Base-by-base conservation (phyloP, 805 yeast genomes). In the Candida railenensis region DNA sequence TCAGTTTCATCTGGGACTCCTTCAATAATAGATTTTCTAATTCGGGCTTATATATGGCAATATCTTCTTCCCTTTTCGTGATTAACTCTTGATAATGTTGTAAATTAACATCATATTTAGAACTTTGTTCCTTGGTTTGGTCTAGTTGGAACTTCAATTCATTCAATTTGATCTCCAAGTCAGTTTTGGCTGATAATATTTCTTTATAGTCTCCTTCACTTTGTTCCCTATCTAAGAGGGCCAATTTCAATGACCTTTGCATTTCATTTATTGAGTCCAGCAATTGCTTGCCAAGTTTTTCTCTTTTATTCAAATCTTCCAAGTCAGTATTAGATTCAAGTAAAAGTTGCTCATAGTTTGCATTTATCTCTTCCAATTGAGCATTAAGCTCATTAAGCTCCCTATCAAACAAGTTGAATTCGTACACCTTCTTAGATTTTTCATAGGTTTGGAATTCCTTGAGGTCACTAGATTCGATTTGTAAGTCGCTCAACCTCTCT, bases 381-480 rank as follows among this genome's bases (percentile, higher is more conserved):
- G 75, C 74, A 22, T 77, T 79, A 21, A 89, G 67, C 36, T 81
- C 84, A 39, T 71, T 74, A 45, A 87, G 65, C 62, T 94, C 98
- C 43, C 92, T 76, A 58, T 87, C 94, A 57, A 82, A 82, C 8
- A 91, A 65, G 30, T 85, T 81, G 63, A 80, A 90, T 54, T 91
- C 96, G 15, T 81, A 74, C 28, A 83, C 77, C 58, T 89, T 86
- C 52, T 86, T 81, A 47, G 78, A 75, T 48, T 78, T 81, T 53
- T 87, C 94, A 22, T 83, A 69, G 18, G 69, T 71, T 56, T 88
- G 95, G 60, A 74, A 89, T 44, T 78, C 76, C 53, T 81, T 82
- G 52, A 90, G 71, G 57, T 89, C 96, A 46, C 78, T 77, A 47
- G 85, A 85, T 61, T 94, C 98, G 42, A 83, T 74, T 58, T 86